These are phyloP conservation scores for Microbotryum intermedium DNA, from an alignment of 1,284 basidiomycete species.

Conservation along the genomic window DNA sequence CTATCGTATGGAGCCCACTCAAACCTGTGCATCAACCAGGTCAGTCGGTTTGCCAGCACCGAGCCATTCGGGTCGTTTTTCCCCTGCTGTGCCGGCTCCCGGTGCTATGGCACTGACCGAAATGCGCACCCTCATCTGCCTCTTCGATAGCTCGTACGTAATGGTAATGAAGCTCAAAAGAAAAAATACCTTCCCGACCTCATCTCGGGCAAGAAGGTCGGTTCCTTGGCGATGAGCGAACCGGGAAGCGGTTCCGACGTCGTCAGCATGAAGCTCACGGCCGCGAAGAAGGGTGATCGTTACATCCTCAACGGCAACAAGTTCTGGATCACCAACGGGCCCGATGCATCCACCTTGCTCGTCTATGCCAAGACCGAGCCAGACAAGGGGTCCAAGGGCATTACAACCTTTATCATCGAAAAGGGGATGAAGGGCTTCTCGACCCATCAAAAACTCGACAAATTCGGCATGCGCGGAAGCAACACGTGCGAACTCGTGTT, in stretches of 20 bases:
- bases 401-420: conserved; percentile 88
- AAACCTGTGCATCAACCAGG: conserved; percentile 67
- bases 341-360: conserved; percentile 76
- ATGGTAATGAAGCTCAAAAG: conserved; percentile 80
- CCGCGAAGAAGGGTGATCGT: conserved; percentile 63
- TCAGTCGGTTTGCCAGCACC: conserved; percentile 9
- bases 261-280: conserved; percentile 76
- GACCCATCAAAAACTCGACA: conserved; percentile 82
- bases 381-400: conserved; percentile 69
- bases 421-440: conserved; percentile 73
- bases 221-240: conserved; percentile 90
- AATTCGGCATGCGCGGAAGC: conserved; percentile 91
- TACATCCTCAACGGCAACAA: conserved; percentile 82
- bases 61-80: neutral
- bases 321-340: conserved; percentile 96
- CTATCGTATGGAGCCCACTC: conserved; percentile 91
- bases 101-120: neutral
- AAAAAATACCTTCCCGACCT: conserved; percentile 77
- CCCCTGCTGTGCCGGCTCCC: neutral
- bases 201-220: conserved; percentile 70
- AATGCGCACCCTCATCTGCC: neutral
- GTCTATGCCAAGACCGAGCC: conserved; percentile 87
- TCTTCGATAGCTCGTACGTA: conserved; percentile 61
- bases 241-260: conserved; percentile 67
- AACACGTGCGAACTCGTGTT: conserved; percentile 92